Conservation (phyloP, 805 yeast genomes). For the Candida berthetii region DNA sequence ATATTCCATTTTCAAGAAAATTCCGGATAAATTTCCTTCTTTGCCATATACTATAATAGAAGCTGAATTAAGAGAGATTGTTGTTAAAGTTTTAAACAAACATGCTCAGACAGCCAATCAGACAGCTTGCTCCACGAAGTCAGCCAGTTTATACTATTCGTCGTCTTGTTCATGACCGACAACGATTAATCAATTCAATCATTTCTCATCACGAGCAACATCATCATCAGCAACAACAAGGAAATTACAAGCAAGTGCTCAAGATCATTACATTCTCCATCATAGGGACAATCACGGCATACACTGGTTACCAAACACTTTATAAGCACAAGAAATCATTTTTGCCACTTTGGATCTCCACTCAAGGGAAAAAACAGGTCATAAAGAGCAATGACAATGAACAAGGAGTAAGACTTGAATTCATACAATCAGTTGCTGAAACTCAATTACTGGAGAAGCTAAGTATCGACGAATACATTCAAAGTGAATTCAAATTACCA, state of each 20-base stretch:
- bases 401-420: slow-evolving; percentile 8
- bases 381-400: too few relatives aligned
- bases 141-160: too few relatives aligned
- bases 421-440: slow-evolving; percentile 12
- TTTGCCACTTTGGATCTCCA: neutral
- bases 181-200: neutral
- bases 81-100: too few relatives aligned
- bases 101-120: too few relatives aligned
- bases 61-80: too few relatives aligned
- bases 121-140: too few relatives aligned
- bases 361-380: neutral
- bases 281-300: neutral
- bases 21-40: too few relatives aligned
- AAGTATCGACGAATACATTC: slow-evolving; percentile 11
- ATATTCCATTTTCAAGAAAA: too few relatives aligned
- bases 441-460: slow-evolving; percentile 18
- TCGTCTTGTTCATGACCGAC: neutral
- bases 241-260: neutral
- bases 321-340: neutral
- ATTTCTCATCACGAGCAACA: neutral
- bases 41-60: too few relatives aligned
- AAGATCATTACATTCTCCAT: neutral
- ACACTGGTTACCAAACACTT: neutral
- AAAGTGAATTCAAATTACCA: slow-evolving; percentile 15
- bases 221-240: neutral